Percentiles rank a stretch among this genome's conserved stretches.
Evolutionary conservation across 2,329 filamentous ascomycete genomes (phyloP).

Genomic region (Stachybotrys chartarum): DNA sequence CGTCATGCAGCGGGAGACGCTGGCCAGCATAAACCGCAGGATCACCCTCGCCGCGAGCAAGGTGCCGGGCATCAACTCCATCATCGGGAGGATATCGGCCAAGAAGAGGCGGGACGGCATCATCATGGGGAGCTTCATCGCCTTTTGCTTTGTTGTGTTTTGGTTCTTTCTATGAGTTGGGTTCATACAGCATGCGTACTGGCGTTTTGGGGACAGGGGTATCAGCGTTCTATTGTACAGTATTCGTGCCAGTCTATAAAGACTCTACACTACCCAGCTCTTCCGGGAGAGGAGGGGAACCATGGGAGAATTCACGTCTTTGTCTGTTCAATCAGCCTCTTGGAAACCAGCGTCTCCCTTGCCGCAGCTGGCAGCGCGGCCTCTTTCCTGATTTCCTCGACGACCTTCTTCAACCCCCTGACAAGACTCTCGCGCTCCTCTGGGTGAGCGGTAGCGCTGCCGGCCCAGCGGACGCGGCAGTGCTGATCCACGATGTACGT

Average conservation of each 20-base stretch:
- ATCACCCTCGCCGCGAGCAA: slow-evolving; percentile 87
- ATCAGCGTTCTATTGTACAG: slow-evolving; percentile 29
- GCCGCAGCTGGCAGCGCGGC: slow-evolving; percentile 23
- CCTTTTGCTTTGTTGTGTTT: slow-evolving; percentile 82
- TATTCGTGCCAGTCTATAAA: slow-evolving; percentile 16
- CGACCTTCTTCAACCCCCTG: slow-evolving; percentile 54
- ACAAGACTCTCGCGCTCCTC: slow-evolving; percentile 62
- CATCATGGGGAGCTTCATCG: slow-evolving; percentile 86
- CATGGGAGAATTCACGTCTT: slow-evolving; percentile 14
- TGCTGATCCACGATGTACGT: slow-evolving; percentile 83
- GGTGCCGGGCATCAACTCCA: slow-evolving; percentile 83
- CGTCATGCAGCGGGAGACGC: slow-evolving; percentile 74
- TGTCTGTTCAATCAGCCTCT: slow-evolving; percentile 19
- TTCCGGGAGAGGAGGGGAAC: background rate
- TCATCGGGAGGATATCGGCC: slow-evolving; percentile 87
- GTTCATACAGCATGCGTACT: slow-evolving; percentile 13
- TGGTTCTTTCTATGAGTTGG: slow-evolving; percentile 62
- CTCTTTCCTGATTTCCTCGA: slow-evolving; percentile 47
- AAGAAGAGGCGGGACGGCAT: slow-evolving; percentile 94
- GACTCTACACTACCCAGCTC: background rate
- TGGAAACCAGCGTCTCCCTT: slow-evolving; percentile 23
- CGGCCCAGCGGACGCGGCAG: slow-evolving; percentile 91
- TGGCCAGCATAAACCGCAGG: slow-evolving; percentile 81
- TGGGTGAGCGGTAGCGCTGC: slow-evolving; percentile 61
- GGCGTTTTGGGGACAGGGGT: slow-evolving; percentile 27